Base-by-base conservation (phyloP, 2,329 filamentous ascomycete genomes). In the Coniochaeta sp. region DNA sequence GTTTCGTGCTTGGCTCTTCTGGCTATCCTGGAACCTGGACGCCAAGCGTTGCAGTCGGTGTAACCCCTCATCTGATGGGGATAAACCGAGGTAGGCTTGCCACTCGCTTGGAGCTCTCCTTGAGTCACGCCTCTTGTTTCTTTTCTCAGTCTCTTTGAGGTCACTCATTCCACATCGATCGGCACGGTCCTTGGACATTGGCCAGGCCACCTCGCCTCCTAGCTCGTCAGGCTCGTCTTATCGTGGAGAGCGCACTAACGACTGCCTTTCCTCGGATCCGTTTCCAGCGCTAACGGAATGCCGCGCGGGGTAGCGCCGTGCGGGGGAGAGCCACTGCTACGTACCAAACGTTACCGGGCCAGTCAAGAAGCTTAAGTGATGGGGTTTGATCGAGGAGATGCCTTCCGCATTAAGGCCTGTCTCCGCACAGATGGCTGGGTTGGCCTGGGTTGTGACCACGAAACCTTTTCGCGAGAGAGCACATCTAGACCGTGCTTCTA, bases 231-330 rank as follows among this genome's bases (percentile, higher is more conserved):
- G n/a, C n/a, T n/a, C n/a, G n/a, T n/a, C n/a, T 47, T 3, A 17
- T 3, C 4, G 5, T 30, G 2, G 14, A 17, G 47, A 52, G 7
- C 14, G 22, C 47, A 22, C 47, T 52, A 52, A n/a, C 47, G 22
- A 52, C 26, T 52, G 47, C 47, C 47, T 28, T 17, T 8, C 47
- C 47, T 52, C 47, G 47, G 47, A 28, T 52, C 47, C 47, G 47
- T 30, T 30, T 9, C 24, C 7, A 22, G n/a, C 47, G 17, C 47
- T 52, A 52, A 30, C 24, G 47, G 24, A 52, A 30, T 52, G 47
- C 47, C 47, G 47, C 47, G 47, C 47, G 47, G 47, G 47, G 47
- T 52, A 52, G 47, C 47, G 47, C n/a, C n/a, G 47, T 52, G 47
- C 22, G 47, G 47, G n/a, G 47, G 47, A 26, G 22, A 26, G 26